These are phyloP conservation scores for Ambrosia artemisiifolia DNA, from an alignment of 129 eudicot genomes.

Conservation along the genomic window DNA sequence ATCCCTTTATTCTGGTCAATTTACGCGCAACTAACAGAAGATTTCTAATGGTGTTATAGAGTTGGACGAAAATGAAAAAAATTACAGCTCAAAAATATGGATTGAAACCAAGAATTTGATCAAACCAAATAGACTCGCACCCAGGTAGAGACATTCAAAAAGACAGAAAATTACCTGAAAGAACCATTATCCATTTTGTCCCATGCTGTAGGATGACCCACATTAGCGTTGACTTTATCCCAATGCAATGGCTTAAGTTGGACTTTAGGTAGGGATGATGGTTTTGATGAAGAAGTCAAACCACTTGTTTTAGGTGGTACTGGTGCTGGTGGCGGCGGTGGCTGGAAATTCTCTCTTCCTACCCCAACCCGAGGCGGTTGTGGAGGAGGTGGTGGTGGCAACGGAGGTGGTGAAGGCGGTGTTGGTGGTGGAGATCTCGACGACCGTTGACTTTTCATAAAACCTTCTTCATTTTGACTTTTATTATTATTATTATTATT, in stretches of 20 bases:
- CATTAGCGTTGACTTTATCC: constrained; percentile 84
- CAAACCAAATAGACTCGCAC: not conserved
- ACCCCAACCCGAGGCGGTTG: constrained; percentile 28
- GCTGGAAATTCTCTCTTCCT: constrained; percentile 19
- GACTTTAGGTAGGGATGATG: constrained; percentile 48
- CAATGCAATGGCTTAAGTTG: constrained; percentile 88
- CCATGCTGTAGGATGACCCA: constrained; percentile 82
- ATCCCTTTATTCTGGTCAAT: no score
- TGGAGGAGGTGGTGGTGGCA: not conserved
- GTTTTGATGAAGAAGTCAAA: constrained; percentile 34
- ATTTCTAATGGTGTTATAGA: no score
- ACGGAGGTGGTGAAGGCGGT: no score
- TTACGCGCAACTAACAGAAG: no score
- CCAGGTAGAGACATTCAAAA: not conserved
- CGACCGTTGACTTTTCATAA: constrained; percentile 26
- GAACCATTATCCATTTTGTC: constrained; percentile 74
- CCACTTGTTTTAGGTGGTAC: constrained; percentile 35
- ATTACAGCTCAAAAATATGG: no score
- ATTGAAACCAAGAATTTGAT: no score
- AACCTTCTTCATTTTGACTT: constrained; percentile 15
- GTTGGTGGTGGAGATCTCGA: constrained; percentile 37
- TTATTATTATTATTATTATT: not conserved
- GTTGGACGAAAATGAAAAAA: no score
- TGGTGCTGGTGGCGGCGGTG: constrained; percentile 53
- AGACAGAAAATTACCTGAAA: constrained; percentile 52